Conservation (phyloP, 148 eudicot genomes). For the Bassia scoparia region DNA sequence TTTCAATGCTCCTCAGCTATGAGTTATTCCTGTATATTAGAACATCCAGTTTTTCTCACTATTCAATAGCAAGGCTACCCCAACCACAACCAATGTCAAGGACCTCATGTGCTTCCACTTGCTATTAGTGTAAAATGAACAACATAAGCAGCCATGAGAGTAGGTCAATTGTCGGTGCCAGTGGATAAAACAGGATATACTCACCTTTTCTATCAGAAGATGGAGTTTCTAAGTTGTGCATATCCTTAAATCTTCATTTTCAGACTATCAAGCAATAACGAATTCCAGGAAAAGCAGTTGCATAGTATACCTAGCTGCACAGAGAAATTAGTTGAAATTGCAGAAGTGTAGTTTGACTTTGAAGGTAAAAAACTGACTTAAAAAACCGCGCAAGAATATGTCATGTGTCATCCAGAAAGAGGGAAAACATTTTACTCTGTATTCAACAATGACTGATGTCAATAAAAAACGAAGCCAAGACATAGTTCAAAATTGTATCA, state of each 20-base stretch:
- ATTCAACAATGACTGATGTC: conserved; percentile 1
- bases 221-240: conserved; percentile 80
- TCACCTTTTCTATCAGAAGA: conserved; percentile 60
- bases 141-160: not conserved
- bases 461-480: not conserved
- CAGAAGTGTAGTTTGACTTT: not conserved
- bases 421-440: conserved; percentile 84
- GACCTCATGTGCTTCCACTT: conserved; percentile 64
- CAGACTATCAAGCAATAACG: conserved; percentile 40
- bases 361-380: conserved; percentile 45
- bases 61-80: conserved; percentile 92
- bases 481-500: not conserved
- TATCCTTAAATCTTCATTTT: conserved; percentile 65
- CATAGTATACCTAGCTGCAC: not conserved
- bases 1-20: conserved; percentile 74
- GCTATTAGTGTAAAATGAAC: conserved; percentile 36
- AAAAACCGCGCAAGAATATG: conserved; percentile 84
- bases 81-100: conserved; percentile 96
- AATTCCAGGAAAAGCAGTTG: not conserved
- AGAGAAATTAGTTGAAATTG: not conserved
- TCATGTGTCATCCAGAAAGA: conserved; percentile 96
- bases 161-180: too few relatives aligned
- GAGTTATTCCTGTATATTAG: conserved; percentile 87
- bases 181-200: not conserved
- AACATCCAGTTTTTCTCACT: conserved; percentile 81